phyloP scores from a whole-genome alignment of 2,329 filamentous ascomycete genomes.

The Plectosphaerella plurivora region DNA sequence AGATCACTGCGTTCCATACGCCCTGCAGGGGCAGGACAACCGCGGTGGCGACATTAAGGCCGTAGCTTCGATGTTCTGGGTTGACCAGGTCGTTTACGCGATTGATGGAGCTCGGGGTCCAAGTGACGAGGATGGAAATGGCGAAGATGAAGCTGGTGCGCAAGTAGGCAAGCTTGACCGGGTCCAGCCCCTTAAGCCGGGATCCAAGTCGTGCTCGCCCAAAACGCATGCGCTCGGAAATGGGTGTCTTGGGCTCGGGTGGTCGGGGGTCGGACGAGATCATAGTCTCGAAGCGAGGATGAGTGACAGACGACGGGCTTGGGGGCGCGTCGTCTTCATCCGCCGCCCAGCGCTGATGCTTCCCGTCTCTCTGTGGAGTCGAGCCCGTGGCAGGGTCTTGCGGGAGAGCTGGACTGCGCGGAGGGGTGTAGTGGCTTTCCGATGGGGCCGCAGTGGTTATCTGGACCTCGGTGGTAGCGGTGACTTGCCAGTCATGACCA shows the following conservation, averaged over 20 bases:
- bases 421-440: slow-evolving; percentile 6
- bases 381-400: slow-evolving; percentile 1
- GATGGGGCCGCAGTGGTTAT: slow-evolving; percentile 25
- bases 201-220: slow-evolving; percentile 18
- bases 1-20: slow-evolving; percentile 76
- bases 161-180: slow-evolving; percentile 56
- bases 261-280: slow-evolving; percentile 15
- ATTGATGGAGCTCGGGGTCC: slow-evolving; percentile 68
- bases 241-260: slow-evolving; percentile 4
- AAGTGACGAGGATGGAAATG: slow-evolving; percentile 56
- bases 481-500: slow-evolving; percentile 37
- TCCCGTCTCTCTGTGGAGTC: neutral
- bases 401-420: slow-evolving; percentile 1
- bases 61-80: slow-evolving; percentile 50
- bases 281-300: slow-evolving; percentile 17
- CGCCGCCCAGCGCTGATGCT: neutral
- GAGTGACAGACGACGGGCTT: slow-evolving; percentile 3
- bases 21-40: slow-evolving; percentile 74
- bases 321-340: slow-evolving; percentile 2
- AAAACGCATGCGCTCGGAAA: slow-evolving; percentile 11
- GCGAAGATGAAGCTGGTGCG: slow-evolving; percentile 58
- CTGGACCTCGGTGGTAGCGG: slow-evolving; percentile 49
- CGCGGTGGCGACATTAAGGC: slow-evolving; percentile 64
- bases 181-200: slow-evolving; percentile 41
- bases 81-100: slow-evolving; percentile 64